Conservation (phyloP, 495 filamentous ascomycete species). For the Massariosphaeria phaeospora region DNA sequence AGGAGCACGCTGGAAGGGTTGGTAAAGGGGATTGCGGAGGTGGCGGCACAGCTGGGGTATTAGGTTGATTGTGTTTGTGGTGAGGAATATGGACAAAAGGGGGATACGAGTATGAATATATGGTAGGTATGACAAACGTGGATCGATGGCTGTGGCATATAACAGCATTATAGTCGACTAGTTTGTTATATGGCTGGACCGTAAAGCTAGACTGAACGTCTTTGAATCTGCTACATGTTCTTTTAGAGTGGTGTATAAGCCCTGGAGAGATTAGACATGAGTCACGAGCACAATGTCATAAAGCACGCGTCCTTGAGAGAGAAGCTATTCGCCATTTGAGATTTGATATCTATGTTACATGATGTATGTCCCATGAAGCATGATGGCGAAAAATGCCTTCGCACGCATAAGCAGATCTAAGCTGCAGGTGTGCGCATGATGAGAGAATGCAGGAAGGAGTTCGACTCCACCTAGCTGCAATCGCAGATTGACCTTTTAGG, state of each 20-base stretch:
- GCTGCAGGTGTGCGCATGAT: not conserved
- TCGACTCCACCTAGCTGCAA: not conserved
- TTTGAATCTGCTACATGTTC: too few relatives aligned
- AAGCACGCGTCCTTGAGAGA: too few relatives aligned
- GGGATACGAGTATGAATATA: not conserved
- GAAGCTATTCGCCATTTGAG: conserved; percentile 10
- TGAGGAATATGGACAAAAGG: not conserved
- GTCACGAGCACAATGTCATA: too few relatives aligned
- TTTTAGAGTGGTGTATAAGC: too few relatives aligned
- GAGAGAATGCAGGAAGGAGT: not conserved
- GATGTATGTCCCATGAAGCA: conserved; percentile 8
- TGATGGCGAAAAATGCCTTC: conserved; percentile 18
- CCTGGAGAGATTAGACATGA: too few relatives aligned
- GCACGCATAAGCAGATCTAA: not conserved
- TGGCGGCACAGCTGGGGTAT: conserved; percentile 44
- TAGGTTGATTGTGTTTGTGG: not conserved
- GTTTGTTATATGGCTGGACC: too few relatives aligned
- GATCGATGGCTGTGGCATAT: too few relatives aligned
- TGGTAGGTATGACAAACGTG: too few relatives aligned
- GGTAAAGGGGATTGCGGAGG: conserved; percentile 65
- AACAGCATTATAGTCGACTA: too few relatives aligned
- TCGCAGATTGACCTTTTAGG: not conserved
- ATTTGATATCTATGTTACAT: conserved; percentile 22
- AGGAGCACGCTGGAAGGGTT: conserved; percentile 71
- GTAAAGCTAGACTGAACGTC: too few relatives aligned